Base-by-base conservation (phyloP, 345 rosid genomes). In the Reutealis trisperma region DNA sequence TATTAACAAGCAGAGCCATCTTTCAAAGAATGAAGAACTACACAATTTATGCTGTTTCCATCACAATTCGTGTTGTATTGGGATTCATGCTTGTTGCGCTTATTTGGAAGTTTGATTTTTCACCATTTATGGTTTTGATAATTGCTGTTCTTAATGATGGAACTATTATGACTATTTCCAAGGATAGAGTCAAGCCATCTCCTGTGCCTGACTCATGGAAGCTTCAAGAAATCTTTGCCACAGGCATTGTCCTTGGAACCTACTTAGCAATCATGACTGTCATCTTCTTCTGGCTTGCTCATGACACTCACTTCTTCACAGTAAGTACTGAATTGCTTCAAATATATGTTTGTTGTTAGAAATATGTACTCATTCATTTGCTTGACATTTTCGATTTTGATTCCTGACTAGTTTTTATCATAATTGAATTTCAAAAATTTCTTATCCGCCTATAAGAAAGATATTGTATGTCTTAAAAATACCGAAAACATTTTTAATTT, bases 1-100 rank as follows among this genome's bases (percentile, higher is more conserved):
- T 94, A 71, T 77, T 94, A 45, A 94, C 98, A 1, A 91, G 97
- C 80, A 86, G 97, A 79, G 90, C 94, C 60, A 92, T 94, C 51
- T 94, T 94, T 85, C 97, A 94, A 74, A 89, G 98, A 83, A 94
- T 94, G 98, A 94, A 94, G 84, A 94, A 94, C 85, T 94, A 94
- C 83, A 92, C 97, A 92, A 93, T 94, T 59, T 94, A 94, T 67
- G 98, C 97, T 13, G 98, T 94, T 71, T 94, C 98, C 72, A 94
- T 94, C 79, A 94, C 98, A 4, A 94, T 94, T 55, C 98, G 97
- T 88, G 92, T 94, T 51, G 98, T 94, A 87, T 86, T 94, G 66
- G 97, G 98, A 49, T 94, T 94, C 83, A 80, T 94, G 95, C 81
- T 94, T 42, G 92, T 94, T 69, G 95, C 98, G 65, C 84, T 94